Percentiles rank a stretch among this genome's conserved stretches.
These are phyloP conservation scores for Pilatotrama ljubarskyi DNA, from an alignment of 768 basidiomycete species.

Conservation along the genomic window DNA sequence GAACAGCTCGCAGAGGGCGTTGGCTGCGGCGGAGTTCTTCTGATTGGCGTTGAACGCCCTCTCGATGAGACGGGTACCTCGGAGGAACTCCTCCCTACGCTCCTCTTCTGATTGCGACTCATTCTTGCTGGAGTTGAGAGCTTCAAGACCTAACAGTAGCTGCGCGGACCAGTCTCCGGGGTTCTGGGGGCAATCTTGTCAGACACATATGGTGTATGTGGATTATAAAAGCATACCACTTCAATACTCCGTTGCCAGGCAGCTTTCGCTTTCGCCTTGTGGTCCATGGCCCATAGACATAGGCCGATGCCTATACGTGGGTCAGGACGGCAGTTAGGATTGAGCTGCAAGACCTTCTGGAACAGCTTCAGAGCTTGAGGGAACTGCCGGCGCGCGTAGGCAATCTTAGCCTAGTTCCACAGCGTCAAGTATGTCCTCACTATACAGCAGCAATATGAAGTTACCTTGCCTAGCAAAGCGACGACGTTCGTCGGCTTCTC, in stretches of 20 bases:
- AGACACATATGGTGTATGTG: background rate
- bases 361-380: slow-evolving; percentile 81
- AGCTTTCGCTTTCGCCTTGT: slow-evolving; percentile 75
- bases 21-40: slow-evolving; percentile 78
- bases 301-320: slow-evolving; percentile 95
- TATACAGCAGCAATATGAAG: slow-evolving; percentile 3
- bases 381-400: slow-evolving; percentile 77
- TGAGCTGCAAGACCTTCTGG: slow-evolving; percentile 78
- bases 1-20: slow-evolving; percentile 79
- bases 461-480: slow-evolving; percentile 83
- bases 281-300: slow-evolving; percentile 88
- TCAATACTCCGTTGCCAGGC: slow-evolving; percentile 92
- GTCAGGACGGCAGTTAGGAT: slow-evolving; percentile 83
- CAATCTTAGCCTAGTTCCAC: slow-evolving; percentile 64
- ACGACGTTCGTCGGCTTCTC: slow-evolving; percentile 85
- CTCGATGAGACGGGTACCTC: slow-evolving; percentile 71
- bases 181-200: slow-evolving; percentile 47
- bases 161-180: slow-evolving; percentile 77
- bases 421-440: background rate
- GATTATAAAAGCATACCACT: slow-evolving; percentile 55
- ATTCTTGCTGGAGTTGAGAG: slow-evolving; percentile 83
- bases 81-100: slow-evolving; percentile 57
- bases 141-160: slow-evolving; percentile 82
- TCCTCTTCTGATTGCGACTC: slow-evolving; percentile 63
- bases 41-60: slow-evolving; percentile 80